Evolutionary conservation across 345 rosid species (phyloP), one percentile per base, ranked within the genome.

Genomic region (Microthlaspi erraticum): DNA sequence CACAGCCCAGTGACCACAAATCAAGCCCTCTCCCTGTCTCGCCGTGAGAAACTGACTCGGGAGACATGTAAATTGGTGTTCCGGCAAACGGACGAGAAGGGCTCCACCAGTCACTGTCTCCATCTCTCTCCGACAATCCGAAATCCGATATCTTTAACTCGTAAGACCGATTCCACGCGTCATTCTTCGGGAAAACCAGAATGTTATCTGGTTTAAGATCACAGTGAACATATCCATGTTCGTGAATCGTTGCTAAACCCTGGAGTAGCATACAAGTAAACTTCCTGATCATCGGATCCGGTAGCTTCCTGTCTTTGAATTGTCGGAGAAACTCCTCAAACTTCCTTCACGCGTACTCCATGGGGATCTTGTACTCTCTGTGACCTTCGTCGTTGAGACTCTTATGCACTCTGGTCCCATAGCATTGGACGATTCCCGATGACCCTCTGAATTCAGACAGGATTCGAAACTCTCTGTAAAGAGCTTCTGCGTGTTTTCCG

Each of bases 1-100:
- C 58, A 42, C 84, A 84, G 2, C 88, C 88, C 10, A 84, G 70
- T 0, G 83, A 78, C 88, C 84, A 84, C 5, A 84, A 51, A 64
- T 84, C 88, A 1, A 63, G 66, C 0, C 78, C 83, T 17, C 63
- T 42, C 37, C 78, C 78, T 26, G 65, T 74, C 17, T 59, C 23
- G 3, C 60, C 64, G 5, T 51, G 68, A 7, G 23, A 29, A 23
- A 78, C 46, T 1, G 68, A 71, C n/a, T 60, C 68, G 3, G 75
- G 75, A 0, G 75, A 71, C 75, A 71, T 71, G 10, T 51, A 52
- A 8, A 31, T 8, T 4, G 52, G 36, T 7, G 75, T 71, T 16
- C 61, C 75, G 1, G 13, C 11, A 13, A 16, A 49, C 36, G 60
- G 69, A 44, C 46, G 48, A 45, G 7, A 1, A 55, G 34, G 62